Evolutionary conservation across 768 basidiomycete species (phyloP), one percentile per base, ranked within the genome.

Genomic region (Lactarius hatsudake): DNA sequence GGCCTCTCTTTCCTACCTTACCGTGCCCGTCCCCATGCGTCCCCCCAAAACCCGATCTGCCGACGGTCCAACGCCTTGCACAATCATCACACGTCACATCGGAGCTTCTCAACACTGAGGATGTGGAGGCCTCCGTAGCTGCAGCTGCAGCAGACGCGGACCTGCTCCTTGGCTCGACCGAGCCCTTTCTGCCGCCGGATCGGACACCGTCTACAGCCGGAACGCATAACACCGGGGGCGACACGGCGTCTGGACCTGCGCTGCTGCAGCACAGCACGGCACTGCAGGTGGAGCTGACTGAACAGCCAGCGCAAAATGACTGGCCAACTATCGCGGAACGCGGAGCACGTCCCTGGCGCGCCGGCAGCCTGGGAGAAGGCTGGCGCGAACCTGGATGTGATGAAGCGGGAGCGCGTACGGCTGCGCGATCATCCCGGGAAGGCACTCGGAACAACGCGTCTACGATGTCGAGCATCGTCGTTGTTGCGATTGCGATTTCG

Each of bases 281-380:
- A 0, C 77, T 89, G 2, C 94, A 96, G 28, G 84, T 91, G 60
- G 85, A 91, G 30, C 85, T 96, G 57, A 83, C 91, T 0, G 80
- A 80, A 9, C 89, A 93, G 72, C 84, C 95, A 32, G 87, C 87
- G 1, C n/a, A 76, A 86, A 64, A 98, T 98, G 96, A 93, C 94
- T 0, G 80, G 86, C 13, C 93, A 94, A 12, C 79, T 98, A 59
- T 66, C 26, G 68, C 66, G 76, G 64, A 75, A 32, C 32, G 32
- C 8, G 32, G 32, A 32, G 32, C 32, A 32, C 8, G 32, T 32
- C 8, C 1, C 69, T 72, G 3, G 74, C 72, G 6, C 80, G 5
- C 79, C 81, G 71, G 76, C 73, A 9, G 32, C 85, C 63, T 28
- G 26, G 26, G 26, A 28, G 26, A 28, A 28, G 26, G 26, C 26